Base-by-base conservation (phyloP, 164 flowering plant species). In the Litsea cubeba region DNA sequence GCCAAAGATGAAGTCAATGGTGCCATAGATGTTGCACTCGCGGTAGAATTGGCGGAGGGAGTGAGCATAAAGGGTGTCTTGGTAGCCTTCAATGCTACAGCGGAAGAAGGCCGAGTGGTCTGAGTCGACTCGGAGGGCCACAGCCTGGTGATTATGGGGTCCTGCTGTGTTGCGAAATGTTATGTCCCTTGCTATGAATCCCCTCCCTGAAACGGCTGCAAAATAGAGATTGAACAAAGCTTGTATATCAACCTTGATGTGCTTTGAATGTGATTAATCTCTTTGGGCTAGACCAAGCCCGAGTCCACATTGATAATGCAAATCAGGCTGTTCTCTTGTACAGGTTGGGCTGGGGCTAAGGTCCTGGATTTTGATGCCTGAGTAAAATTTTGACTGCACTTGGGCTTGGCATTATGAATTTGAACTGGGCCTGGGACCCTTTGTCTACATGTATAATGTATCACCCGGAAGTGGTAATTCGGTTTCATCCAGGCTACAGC, bases 1-100 rank as follows among this genome's bases (percentile, higher is more conserved):
- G 75, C 98, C 98, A 62, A 94, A 90, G 3, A 94, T 91, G 91
- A 88, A 94, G 79, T 94, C 98, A 28, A 94, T 88, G 73, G 98
- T 94, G 58, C 97, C 98, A 26, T 86, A 82, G 62, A 93, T 85
- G 85, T 64, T 74, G 71, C 98, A 93, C 72, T 93, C 98, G 2
- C 95, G 91, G 81, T 84, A 94, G 80, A 94, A 91, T 71, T 91
- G 97, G 64, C 97, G 89, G 68, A 94, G 97, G 1, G 97, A 94
- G 81, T 94, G 98, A 30, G 90, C 86, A 74, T 94, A 94, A 72
- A 93, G 90, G 14, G 97, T 91, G 89, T 93, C 98, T 74, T 93
- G 98, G 80, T 89, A 81, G 40, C 97, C 91, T 70, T 91, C 95
- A 73, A 94, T 80, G 88, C 97, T 89, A 88, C 98, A 94, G 4